These are phyloP conservation scores for Hanseniaspora lachancei DNA, from an alignment of 805 yeast genomes.

Conservation along the genomic window DNA sequence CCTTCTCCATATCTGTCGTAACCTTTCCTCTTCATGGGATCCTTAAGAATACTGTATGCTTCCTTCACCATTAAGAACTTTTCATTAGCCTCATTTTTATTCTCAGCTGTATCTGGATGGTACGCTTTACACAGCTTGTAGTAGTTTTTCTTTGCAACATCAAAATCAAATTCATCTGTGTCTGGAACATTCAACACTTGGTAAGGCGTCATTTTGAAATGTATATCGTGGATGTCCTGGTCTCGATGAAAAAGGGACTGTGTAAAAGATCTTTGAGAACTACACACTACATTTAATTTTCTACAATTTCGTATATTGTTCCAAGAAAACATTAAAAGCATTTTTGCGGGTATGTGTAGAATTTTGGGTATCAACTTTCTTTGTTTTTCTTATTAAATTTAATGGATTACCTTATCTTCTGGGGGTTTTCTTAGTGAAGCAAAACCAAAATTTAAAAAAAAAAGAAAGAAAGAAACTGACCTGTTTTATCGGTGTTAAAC, in stretches of 20 bases:
- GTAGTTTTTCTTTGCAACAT: background rate
- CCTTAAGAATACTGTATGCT: background rate
- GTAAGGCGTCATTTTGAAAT: slow-evolving; percentile 5
- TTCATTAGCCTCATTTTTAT: background rate
- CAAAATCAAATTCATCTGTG: background rate
- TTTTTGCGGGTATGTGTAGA: too few relatives aligned
- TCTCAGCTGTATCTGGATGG: background rate
- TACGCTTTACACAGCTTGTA: slow-evolving; percentile 1
- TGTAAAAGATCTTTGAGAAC: background rate
- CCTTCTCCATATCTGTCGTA: background rate
- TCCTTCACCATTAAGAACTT: slow-evolving; percentile 9
- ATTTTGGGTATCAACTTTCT: too few relatives aligned
- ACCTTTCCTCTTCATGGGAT: background rate
- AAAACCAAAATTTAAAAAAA: too few relatives aligned
- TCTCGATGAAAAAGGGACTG: background rate
- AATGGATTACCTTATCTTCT: too few relatives aligned
- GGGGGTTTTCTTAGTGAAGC: too few relatives aligned
- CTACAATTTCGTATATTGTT: too few relatives aligned
- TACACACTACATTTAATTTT: too few relatives aligned
- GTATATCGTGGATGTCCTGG: background rate
- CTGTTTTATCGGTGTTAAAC: too few relatives aligned
- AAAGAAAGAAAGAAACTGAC: too few relatives aligned
- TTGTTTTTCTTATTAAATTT: too few relatives aligned
- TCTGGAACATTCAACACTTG: slow-evolving; percentile 1
- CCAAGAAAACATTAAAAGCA: too few relatives aligned